phyloP scores from a whole-genome alignment of 352 stramenopile species.

The Pythium myriotylum region DNA sequence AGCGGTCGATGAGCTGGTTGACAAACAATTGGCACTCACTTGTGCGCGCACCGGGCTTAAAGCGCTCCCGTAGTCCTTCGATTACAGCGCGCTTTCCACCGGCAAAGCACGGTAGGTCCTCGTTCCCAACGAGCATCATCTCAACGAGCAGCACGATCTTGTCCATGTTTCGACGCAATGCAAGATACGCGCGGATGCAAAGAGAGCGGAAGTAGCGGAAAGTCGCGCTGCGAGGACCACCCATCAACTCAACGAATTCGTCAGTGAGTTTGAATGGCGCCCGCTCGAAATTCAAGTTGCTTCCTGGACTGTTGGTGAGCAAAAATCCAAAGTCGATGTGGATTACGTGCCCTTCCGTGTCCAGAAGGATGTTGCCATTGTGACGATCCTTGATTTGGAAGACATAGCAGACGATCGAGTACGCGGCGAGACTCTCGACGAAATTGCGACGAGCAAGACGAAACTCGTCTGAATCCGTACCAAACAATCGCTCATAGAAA shows the following conservation, averaged over 20 bases:
- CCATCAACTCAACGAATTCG: constrained; percentile 96
- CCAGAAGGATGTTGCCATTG: constrained; percentile 99
- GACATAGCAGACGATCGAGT: constrained; percentile 98
- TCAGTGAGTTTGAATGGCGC: constrained; percentile 97
- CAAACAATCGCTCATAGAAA: constrained; percentile 94
- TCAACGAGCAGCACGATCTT: constrained; percentile 96
- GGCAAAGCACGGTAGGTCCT: constrained; percentile 81
- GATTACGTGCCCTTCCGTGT: constrained; percentile 96
- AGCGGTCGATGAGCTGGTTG: constrained; percentile 87
- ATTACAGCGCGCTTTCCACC: constrained; percentile 82
- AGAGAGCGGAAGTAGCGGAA: constrained; percentile 96
- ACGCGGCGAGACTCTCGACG: constrained; percentile 93
- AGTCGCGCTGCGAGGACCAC: constrained; percentile 87
- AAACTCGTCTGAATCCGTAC: constrained; percentile 75
- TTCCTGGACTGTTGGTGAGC: constrained; percentile 94
- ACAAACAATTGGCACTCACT: constrained; percentile 83
- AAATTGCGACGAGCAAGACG: constrained; percentile 88
- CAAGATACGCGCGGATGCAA: constrained; percentile 95
- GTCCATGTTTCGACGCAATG: constrained; percentile 92
- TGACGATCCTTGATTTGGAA: constrained; percentile 99
- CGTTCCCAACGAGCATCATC: constrained; percentile 94
- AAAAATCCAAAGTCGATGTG: constrained; percentile 99
- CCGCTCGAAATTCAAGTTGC: constrained; percentile 96
- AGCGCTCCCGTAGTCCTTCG: constrained; percentile 68
- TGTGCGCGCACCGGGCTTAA: constrained; percentile 81